Evolutionary conservation across 2,329 filamentous ascomycete genomes (phyloP).

Genomic region (Cercospora zeina): DNA sequence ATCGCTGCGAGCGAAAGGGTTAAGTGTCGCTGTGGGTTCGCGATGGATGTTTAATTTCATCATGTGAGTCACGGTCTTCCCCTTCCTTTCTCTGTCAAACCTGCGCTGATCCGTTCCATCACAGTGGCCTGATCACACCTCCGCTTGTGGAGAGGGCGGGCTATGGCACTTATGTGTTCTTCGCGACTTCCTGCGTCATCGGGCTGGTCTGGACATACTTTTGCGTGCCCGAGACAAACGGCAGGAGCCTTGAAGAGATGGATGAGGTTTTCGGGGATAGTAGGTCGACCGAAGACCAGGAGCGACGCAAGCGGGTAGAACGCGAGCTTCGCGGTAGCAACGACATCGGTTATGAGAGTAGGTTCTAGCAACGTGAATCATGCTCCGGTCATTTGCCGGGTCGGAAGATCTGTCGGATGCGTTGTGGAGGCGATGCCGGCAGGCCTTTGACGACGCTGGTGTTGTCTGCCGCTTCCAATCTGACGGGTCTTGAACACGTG

Average conservation of each 20-base stretch:
- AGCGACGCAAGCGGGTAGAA: conserved; percentile 33
- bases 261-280: conserved; percentile 36
- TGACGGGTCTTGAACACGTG: no score
- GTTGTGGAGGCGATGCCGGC: no score
- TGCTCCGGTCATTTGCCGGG: no score
- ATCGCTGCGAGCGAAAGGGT: conserved; percentile 63
- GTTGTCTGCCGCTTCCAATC: no score
- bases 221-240: conserved; percentile 60
- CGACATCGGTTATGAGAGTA: neutral
- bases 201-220: conserved; percentile 55
- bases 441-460: no score
- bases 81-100: no score
- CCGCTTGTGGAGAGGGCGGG: conserved; percentile 51
- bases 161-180: conserved; percentile 62
- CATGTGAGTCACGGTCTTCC: conserved; percentile 60
- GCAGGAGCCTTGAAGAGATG: conserved; percentile 40
- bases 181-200: conserved; percentile 56
- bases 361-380: neutral
- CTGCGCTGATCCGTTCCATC: conserved; percentile 39
- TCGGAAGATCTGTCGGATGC: no score
- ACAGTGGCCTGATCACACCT: conserved; percentile 44
- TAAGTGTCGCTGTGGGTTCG: conserved; percentile 46
- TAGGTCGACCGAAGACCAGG: conserved; percentile 31
- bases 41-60: conserved; percentile 64
- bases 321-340: conserved; percentile 27